Percentiles rank a stretch among this genome's conserved stretches.
Evolutionary conservation across 805 yeast genomes (phyloP).

Genomic region (Komagataella kurtzmanii): DNA sequence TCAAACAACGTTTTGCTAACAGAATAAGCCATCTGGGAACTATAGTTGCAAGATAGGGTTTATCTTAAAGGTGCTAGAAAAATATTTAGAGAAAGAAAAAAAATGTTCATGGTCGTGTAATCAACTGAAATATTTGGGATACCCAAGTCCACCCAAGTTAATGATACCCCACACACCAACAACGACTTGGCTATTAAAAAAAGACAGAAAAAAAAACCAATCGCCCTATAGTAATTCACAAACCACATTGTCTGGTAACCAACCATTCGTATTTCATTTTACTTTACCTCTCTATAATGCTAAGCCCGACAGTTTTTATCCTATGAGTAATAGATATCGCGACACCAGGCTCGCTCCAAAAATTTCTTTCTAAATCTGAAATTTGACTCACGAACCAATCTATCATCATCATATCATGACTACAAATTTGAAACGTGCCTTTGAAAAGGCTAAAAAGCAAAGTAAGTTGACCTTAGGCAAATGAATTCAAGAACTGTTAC

Average conservation of each 20-base stretch:
- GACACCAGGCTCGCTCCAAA: not conserved
- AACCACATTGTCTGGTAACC: too few relatives aligned
- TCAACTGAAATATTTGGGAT: not conserved
- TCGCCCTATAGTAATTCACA: too few relatives aligned
- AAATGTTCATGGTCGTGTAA: not conserved
- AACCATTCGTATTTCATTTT: too few relatives aligned
- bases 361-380: not conserved
- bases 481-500: slow-evolving; percentile 1
- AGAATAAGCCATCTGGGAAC: not conserved
- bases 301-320: too few relatives aligned
- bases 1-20: not conserved
- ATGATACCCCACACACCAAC: too few relatives aligned
- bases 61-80: not conserved
- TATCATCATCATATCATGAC: slow-evolving; percentile 12
- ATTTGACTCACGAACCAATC: not conserved
- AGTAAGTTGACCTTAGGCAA: slow-evolving; percentile 1
- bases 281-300: too few relatives aligned
- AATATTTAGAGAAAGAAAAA: too few relatives aligned
- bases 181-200: too few relatives aligned
- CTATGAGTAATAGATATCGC: not conserved
- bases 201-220: too few relatives aligned
- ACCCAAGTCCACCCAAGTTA: not conserved
- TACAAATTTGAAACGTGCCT: slow-evolving; percentile 19
- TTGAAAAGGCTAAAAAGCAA: slow-evolving; percentile 17
- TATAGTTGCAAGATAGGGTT: not conserved